Evolutionary conservation across 768 basidiomycete species (phyloP).

Genomic region (Tephrocybe sp.): DNA sequence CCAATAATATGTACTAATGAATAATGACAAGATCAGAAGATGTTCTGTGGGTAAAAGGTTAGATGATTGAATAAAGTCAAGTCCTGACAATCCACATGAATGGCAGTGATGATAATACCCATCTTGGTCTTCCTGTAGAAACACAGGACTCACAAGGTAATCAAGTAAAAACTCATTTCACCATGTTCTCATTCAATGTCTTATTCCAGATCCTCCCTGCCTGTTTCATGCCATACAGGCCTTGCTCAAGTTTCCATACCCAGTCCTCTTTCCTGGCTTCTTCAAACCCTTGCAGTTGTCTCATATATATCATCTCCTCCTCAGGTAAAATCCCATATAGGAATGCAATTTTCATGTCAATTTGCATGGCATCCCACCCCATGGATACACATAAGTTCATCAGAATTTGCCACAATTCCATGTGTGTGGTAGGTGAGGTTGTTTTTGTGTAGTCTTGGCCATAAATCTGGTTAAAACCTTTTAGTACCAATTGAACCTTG

Average conservation of each 20-base stretch:
- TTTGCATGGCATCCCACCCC: slow-evolving; percentile 36
- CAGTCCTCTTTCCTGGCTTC: slow-evolving; percentile 21
- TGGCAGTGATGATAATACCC: too few relatives aligned
- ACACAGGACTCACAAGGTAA: slow-evolving; percentile 33
- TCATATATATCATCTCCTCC: slow-evolving; percentile 5
- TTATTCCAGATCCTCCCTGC: too few relatives aligned
- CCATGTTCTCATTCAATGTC: slow-evolving; percentile 22
- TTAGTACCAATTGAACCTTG: slow-evolving; percentile 36
- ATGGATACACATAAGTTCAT: slow-evolving; percentile 31
- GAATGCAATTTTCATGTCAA: slow-evolving; percentile 17
- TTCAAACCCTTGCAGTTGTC: slow-evolving; percentile 31
- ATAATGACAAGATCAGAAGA: too few relatives aligned
- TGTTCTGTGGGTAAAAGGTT: too few relatives aligned
- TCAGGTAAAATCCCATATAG: slow-evolving; percentile 3
- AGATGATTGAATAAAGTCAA: too few relatives aligned
- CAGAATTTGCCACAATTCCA: slow-evolving; percentile 34
- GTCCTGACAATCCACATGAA: too few relatives aligned
- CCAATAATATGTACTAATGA: too few relatives aligned
- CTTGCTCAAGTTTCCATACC: slow-evolving; percentile 23
- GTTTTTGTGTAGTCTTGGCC: too few relatives aligned
- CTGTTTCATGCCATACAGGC: slow-evolving; percentile 40
- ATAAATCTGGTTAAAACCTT: slow-evolving; percentile 39
- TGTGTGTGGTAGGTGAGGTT: too few relatives aligned
- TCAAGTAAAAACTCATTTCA: slow-evolving; percentile 27
- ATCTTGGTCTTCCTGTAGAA: slow-evolving; percentile 15